phyloP scores from a whole-genome alignment of 352 stramenopile species.

The Phytophthora uliginosa region DNA sequence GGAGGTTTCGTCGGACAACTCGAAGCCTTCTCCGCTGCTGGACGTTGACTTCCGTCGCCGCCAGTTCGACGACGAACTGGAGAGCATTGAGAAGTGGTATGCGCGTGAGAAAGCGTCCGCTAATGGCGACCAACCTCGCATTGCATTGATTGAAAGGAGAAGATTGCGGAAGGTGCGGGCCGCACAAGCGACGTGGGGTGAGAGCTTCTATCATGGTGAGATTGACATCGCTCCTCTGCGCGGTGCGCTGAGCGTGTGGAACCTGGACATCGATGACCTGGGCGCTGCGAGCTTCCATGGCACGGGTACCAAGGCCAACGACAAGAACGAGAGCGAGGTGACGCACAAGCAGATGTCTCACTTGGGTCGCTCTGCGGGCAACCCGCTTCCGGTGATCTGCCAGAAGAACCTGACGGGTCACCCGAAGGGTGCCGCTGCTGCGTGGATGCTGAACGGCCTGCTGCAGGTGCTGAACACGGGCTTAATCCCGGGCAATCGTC shows the following conservation, averaged over 20 bases:
- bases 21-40: conserved; percentile 62
- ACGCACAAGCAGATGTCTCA: conserved; percentile 88
- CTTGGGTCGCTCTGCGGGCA: conserved; percentile 78
- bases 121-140: conserved; percentile 43
- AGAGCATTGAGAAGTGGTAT: conserved; percentile 81
- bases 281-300: conserved; percentile 84
- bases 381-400: conserved; percentile 80
- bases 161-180: conserved; percentile 69
- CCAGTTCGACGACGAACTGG: conserved; percentile 82
- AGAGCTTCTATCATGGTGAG: conserved; percentile 66
- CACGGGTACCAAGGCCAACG: conserved; percentile 88
- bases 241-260: conserved; percentile 78
- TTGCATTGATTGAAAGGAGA: conserved; percentile 60
- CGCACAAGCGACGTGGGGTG: conserved; percentile 68
- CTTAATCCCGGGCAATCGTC: conserved; percentile 83
- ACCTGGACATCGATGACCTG: conserved; percentile 79
- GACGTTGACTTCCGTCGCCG: conserved; percentile 79
- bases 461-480: conserved; percentile 84
- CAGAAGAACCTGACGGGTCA: conserved; percentile 90
- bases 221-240: conserved; percentile 75
- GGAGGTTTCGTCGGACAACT: conserved; percentile 41
- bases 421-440: conserved; percentile 82
- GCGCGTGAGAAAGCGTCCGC: conserved; percentile 59
- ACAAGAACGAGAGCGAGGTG: conserved; percentile 91
- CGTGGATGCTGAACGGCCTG: conserved; percentile 89